Evolutionary conservation across 202 grass and related monocot genomes (phyloP).

Genomic region (Setaria italica): DNA sequence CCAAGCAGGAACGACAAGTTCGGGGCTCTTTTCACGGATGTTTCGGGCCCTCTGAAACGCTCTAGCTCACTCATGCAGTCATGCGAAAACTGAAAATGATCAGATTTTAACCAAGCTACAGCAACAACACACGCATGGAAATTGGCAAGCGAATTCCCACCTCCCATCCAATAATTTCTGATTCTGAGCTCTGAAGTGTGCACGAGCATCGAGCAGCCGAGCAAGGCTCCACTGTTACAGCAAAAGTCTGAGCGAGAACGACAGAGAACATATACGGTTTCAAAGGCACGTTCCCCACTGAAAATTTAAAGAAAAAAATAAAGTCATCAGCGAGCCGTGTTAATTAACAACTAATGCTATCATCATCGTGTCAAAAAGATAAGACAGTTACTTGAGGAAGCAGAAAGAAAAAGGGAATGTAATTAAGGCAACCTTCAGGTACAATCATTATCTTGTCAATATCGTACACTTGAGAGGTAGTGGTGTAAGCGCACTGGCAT

Average conservation of each 20-base stretch:
- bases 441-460: neutral
- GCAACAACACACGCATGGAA: neutral
- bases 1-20: neutral
- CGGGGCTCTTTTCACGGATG: neutral
- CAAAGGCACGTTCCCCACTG: neutral
- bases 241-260: neutral
- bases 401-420: neutral
- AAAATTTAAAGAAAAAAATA: neutral
- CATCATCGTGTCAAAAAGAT: neutral
- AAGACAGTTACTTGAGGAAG: neutral
- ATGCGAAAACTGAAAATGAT: too few relatives aligned
- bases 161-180: too few relatives aligned
- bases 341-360: neutral
- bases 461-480: neutral
- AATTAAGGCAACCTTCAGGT: neutral
- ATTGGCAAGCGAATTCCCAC: neutral
- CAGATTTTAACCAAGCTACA: too few relatives aligned
- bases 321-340: constrained; percentile 2
- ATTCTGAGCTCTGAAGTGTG: neutral
- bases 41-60: neutral
- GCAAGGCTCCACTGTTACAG: neutral
- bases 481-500: neutral
- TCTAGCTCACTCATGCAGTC: neutral
- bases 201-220: neutral
- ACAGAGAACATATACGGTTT: neutral